Base-by-base conservation (phyloP, 768 basidiomycete genomes). In the Xanthoconium purpureum region DNA sequence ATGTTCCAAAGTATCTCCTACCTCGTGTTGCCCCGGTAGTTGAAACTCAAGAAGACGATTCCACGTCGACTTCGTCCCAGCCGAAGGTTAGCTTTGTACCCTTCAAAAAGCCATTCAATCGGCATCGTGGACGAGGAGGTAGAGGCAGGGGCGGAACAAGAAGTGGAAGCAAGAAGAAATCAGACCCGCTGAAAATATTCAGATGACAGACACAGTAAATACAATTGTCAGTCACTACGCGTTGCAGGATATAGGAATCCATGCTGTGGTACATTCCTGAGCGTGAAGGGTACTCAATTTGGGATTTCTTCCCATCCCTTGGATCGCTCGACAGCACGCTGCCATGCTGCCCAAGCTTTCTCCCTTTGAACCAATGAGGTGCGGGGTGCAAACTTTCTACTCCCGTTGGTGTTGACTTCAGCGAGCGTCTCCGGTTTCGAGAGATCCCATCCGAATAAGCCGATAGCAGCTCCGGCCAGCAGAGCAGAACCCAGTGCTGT, bases 401-500 rank as follows among this genome's bases (percentile, higher is more conserved):
- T 91, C 9, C 92, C 92, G 45, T 86, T 85, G 37, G 89, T 91
- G 68, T 98, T 98, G 38, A 98, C 94, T 61, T 90, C 82, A 11
- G 74, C 72, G 13, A 99, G 79, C 18, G 94, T 91, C 70, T 91
- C 86, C 0, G 95, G 94, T 36, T 84, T 82, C 45, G 74, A 77
- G 51, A 98, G 74, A 71, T 98, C 87, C 97, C 97, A 98, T 47
- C 94, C 96, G 65, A 91, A 95, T 24, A 98, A 77, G 7, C 80
- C 75, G 48, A 98, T 80, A 3, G 97, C 94, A 37, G 89, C 83
- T 29, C 91, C 97, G 15, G 97, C 97, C 32, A 97, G 84, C 52
- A 99, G 77, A 24, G 97, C 97, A 10, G 94, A 92, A 18, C 97
- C 97, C 47, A 99, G 79, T 3, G 97, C 97, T 15, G 97, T 99